These are phyloP conservation scores for Corynascus novoguineensis DNA, from an alignment of 495 filamentous ascomycete genomes.

Conservation along the genomic window DNA sequence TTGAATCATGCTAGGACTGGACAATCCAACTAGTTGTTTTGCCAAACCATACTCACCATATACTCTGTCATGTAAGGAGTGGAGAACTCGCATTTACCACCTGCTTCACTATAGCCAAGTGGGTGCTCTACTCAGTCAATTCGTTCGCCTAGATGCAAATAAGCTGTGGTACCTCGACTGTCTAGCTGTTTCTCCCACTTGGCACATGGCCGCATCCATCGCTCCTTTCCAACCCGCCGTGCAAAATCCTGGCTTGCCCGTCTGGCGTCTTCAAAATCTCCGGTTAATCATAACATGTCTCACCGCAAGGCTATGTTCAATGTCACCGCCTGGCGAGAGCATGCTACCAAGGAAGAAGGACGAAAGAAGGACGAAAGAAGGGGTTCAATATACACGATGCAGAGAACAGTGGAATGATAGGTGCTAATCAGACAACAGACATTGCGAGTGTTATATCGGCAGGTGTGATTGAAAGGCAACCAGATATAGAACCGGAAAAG, in stretches of 20 bases:
- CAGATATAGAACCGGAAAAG: neutral
- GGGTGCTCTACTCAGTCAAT: neutral
- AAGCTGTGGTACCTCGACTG: neutral
- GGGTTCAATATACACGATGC: neutral
- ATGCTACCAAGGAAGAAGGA: neutral
- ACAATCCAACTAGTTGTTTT: no score
- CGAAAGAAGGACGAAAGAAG: neutral
- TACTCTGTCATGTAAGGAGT: no score
- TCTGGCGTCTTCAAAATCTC: neutral
- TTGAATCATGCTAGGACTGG: no score
- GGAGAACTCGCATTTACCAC: no score
- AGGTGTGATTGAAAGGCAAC: constrained; percentile 1
- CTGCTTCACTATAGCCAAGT: neutral
- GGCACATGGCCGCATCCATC: neutral
- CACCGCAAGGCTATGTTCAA: no score
- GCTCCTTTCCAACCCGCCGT: neutral
- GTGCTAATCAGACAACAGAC: constrained; percentile 1
- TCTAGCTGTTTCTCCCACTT: neutral
- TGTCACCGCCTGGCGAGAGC: no score
- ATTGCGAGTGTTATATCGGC: constrained; percentile 6
- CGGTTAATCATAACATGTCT: no score
- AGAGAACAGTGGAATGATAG: neutral
- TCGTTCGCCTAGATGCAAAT: neutral
- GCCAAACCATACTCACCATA: no score
- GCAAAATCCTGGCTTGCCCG: no score